Base-by-base conservation (phyloP, 2,329 filamentous ascomycete species). In the Penicillium janthinellum region DNA sequence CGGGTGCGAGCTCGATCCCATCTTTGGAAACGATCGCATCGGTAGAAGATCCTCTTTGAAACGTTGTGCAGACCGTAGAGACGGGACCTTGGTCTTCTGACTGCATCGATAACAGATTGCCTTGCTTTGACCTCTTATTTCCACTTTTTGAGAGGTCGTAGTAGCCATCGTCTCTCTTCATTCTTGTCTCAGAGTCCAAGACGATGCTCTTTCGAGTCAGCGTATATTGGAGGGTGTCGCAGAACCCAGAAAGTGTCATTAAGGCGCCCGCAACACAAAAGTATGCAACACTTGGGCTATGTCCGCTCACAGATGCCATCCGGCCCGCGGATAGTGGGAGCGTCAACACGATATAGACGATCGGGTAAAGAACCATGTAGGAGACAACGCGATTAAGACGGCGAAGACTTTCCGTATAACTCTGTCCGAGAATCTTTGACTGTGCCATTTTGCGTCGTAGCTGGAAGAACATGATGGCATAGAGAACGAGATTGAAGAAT, bases 261-360 rank as follows among this genome's bases (percentile, higher is more conserved):
- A 85, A 75, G 11, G 81, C 77, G 20, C 82, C 83, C 0, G 81
- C 78, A 6, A 81, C 71, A 64, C 78, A 81, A 41, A 82, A 77
- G 56, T 78, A 77, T 35, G 77, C 73, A 7, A 71, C 67, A 20
- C 70, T 71, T 8, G 71, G 66, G 6, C 48, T 63, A 12, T 64
- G 49, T 17, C 71, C 72, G 28, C 65, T 66, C 35, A 71, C 72
- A 15, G 68, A 66, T n/a, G 70, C 67, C 74, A 76, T 76, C 34
- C 74, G 71, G 11, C 71, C 74, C 11, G 71, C 74, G 3, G 84
- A 85, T 15, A 84, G 77, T 1, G 88, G 88, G 17, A 91, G 78
- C 62, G 87, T 88, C 54, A 84, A 59, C 12, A 85, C 73, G 1
- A 82, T 83, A 69, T 89, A 90, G 7, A 72, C 75, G 10, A 81